Percentiles rank a stretch among this genome's conserved stretches.
phyloP scores from a whole-genome alignment of 2,329 filamentous ascomycete genomes.

The Diplodia mutila region DNA sequence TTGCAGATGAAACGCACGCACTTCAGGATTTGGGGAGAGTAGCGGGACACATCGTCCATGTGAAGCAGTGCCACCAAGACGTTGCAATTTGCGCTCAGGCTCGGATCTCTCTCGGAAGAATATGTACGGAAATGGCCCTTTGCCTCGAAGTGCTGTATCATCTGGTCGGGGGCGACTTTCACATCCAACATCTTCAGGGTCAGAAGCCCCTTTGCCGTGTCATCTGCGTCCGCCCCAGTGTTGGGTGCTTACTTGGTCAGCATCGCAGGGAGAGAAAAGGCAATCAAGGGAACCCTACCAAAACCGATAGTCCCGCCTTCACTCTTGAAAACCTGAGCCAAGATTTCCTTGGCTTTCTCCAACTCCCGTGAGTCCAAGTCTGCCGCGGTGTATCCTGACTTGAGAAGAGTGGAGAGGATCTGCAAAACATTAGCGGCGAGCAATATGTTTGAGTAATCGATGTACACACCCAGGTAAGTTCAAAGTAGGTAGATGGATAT shows the following conservation, averaged over 20 bases:
- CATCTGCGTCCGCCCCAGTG: background rate
- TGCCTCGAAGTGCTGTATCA: conserved; percentile 36
- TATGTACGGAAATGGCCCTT: conserved; percentile 40
- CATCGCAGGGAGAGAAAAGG: too few relatives aligned
- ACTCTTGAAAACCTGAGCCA: background rate
- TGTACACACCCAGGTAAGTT: background rate
- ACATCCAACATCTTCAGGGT: background rate
- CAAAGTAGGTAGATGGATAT: background rate
- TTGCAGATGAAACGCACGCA: background rate
- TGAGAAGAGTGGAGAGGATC: background rate
- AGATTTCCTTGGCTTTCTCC: background rate
- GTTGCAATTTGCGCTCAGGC: conserved; percentile 44
- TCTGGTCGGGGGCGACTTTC: background rate
- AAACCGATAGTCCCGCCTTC: background rate
- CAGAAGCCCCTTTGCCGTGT: background rate
- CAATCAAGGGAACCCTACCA: background rate
- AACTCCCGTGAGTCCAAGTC: background rate
- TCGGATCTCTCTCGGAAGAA: conserved; percentile 36
- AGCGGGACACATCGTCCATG: background rate
- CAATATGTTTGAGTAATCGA: background rate
- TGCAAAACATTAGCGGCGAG: background rate
- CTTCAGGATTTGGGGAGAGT: background rate
- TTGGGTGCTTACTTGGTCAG: background rate
- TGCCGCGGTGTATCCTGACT: background rate
- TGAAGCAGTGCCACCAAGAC: conserved; percentile 38